Conservation (phyloP, 352 stramenopile genomes). For the Phytophthora sp. region DNA sequence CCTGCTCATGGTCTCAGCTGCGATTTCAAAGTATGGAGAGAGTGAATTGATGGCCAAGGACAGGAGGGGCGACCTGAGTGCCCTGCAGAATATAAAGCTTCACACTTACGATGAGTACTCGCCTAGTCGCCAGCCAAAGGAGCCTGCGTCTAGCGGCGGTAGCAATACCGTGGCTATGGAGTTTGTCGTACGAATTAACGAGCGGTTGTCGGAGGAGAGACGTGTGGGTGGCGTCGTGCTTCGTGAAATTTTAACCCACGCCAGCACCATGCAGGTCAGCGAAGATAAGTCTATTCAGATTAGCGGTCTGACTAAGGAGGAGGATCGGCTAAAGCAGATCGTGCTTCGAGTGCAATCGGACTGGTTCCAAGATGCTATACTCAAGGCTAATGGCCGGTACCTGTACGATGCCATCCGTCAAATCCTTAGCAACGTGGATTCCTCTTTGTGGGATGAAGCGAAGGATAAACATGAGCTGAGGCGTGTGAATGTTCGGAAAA, state of each 20-base stretch:
- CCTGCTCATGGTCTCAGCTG: conserved; percentile 40
- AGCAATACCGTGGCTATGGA: conserved; percentile 32
- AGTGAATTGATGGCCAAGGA: conserved; percentile 37
- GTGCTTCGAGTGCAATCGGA: conserved; percentile 39
- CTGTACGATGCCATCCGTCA: conserved; percentile 42
- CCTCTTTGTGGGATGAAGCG: conserved; percentile 25
- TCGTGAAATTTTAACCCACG: conserved; percentile 36
- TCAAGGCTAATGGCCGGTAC: conserved; percentile 36
- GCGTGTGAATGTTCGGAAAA: conserved; percentile 3
- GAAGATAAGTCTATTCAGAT: conserved; percentile 12
- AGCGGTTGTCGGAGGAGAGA: conserved; percentile 30
- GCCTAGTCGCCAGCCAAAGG: conserved; percentile 17
- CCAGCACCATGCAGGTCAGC: conserved; percentile 22
- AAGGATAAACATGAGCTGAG: conserved; percentile 31
- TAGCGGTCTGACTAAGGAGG: conserved; percentile 12
- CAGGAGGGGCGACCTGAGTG: conserved; percentile 32
- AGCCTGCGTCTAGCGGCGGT: not conserved
- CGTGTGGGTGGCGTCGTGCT: conserved; percentile 39
- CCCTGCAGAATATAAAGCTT: conserved; percentile 39
- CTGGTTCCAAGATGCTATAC: conserved; percentile 47
- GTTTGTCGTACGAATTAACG: conserved; percentile 48
- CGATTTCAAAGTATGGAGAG: conserved; percentile 48
- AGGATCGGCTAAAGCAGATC: conserved; percentile 33
- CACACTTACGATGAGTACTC: conserved; percentile 35
- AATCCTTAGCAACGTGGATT: conserved; percentile 17